Evolutionary conservation across 257 asterid species (phyloP).

Genomic region (Parsonsia alboflavescens): DNA sequence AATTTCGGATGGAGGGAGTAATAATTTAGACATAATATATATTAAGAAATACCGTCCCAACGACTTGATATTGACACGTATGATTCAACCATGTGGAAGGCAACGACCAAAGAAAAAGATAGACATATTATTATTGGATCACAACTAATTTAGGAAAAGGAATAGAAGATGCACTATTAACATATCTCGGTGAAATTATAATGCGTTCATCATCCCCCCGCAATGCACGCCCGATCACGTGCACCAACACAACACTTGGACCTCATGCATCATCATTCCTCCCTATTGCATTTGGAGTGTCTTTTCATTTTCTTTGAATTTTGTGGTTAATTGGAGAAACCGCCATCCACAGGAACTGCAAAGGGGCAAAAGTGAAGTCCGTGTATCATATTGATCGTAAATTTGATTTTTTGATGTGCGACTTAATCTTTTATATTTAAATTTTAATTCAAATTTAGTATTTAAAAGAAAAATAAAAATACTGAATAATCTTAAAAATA

Average conservation of each 20-base stretch:
- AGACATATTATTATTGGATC: constrained; percentile 4
- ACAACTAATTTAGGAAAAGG: constrained; percentile 5
- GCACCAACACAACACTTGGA: constrained; percentile 1
- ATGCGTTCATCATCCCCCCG: neutral
- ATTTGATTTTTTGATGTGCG: too few relatives aligned
- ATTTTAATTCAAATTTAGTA: too few relatives aligned
- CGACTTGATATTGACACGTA: neutral
- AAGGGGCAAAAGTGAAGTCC: too few relatives aligned
- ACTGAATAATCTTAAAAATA: too few relatives aligned
- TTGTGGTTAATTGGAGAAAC: neutral
- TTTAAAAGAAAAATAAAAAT: too few relatives aligned
- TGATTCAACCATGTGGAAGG: constrained; percentile 22
- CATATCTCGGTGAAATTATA: too few relatives aligned
- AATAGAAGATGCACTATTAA: neutral
- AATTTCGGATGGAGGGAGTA: too few relatives aligned
- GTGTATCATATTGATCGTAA: too few relatives aligned
- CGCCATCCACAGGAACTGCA: too few relatives aligned
- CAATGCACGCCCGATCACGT: constrained; percentile 14
- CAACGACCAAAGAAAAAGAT: constrained; percentile 15
- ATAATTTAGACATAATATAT: too few relatives aligned
- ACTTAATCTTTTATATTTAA: too few relatives aligned
- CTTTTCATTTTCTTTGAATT: neutral
- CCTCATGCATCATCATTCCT: constrained; percentile 19
- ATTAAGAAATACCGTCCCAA: too few relatives aligned
- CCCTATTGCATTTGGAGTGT: neutral